phyloP scores from a whole-genome alignment of 2,329 filamentous ascomycete species.

The Colletotrichum simmondsii region DNA sequence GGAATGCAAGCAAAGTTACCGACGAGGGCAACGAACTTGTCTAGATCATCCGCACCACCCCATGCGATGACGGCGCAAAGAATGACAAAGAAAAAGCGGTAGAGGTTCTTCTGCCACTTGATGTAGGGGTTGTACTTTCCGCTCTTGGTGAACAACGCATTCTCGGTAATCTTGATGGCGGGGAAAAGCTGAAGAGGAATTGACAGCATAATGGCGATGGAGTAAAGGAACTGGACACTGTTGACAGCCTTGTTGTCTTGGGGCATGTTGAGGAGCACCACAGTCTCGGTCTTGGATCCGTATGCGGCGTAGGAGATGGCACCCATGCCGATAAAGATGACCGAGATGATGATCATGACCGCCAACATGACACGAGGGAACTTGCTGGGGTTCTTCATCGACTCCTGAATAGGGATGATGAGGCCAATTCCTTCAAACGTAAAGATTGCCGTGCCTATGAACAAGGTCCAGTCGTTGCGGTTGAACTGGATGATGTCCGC shows the following conservation, averaged over 20 bases:
- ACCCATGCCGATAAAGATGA: slow-evolving; percentile 90
- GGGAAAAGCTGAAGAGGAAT: slow-evolving; percentile 98
- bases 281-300: slow-evolving; percentile 93
- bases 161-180: slow-evolving; percentile 95
- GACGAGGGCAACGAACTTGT: slow-evolving; percentile 82
- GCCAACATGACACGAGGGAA: slow-evolving; percentile 89
- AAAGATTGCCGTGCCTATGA: slow-evolving; percentile 97
- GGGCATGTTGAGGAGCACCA: slow-evolving; percentile 94
- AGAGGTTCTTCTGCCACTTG: slow-evolving; percentile 99
- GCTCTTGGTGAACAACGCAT: slow-evolving; percentile 90
- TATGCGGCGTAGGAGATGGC: slow-evolving; percentile 96
- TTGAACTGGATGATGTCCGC: slow-evolving; percentile 94
- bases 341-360: slow-evolving; percentile 95
- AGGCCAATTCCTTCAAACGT: slow-evolving; percentile 84
- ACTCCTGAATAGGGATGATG: slow-evolving; percentile 80
- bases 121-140: slow-evolving; percentile 98
- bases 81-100: slow-evolving; percentile 92
- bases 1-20: slow-evolving; percentile 80
- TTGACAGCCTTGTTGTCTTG: slow-evolving; percentile 97
- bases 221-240: slow-evolving; percentile 95
- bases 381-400: slow-evolving; percentile 86
- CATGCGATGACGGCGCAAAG: slow-evolving; percentile 89
- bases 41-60: slow-evolving; percentile 90
- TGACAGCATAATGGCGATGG: slow-evolving; percentile 94
- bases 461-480: slow-evolving; percentile 90